Evolutionary conservation across 1,284 basidiomycete genomes (phyloP).

Genomic region (Ceratobasidium sp.): DNA sequence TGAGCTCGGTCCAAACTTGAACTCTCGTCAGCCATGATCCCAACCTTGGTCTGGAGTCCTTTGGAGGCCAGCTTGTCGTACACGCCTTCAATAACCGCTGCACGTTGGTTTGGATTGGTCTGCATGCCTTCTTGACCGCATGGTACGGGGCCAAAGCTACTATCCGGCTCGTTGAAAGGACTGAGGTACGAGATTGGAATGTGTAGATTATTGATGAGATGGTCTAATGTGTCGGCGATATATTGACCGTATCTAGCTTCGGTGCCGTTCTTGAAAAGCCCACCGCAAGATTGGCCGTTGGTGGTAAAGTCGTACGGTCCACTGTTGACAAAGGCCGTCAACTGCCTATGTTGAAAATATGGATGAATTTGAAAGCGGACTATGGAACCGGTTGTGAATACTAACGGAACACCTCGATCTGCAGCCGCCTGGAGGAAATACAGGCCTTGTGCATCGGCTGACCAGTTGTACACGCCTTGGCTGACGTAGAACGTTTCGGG

Average conservation of each 20-base stretch:
- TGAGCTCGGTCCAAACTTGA: conserved; percentile 42
- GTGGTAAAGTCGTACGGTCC: conserved; percentile 46
- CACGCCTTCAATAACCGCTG: conserved; percentile 45
- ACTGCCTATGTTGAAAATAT: conserved; percentile 5
- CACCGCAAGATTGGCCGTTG: conserved; percentile 45
- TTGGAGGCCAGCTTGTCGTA: conserved; percentile 43
- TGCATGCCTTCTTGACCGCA: conserved; percentile 49
- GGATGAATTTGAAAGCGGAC: neutral
- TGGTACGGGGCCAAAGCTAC: conserved; percentile 38
- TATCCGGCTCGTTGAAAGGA: conserved; percentile 47
- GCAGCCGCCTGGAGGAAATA: conserved; percentile 52
- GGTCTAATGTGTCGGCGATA: conserved; percentile 45
- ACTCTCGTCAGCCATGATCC: conserved; percentile 46
- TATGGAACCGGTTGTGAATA: conserved; percentile 26
- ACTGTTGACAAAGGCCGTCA: conserved; percentile 47
- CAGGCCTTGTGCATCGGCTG: conserved; percentile 52
- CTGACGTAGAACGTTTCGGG: conserved; percentile 54
- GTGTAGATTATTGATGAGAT: conserved; percentile 44
- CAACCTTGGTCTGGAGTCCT: conserved; percentile 41
- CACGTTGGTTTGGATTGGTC: conserved; percentile 46
- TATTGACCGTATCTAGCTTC: conserved; percentile 46
- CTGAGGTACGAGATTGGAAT: conserved; percentile 46
- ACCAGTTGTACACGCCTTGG: conserved; percentile 53
- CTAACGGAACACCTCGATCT: conserved; percentile 42
- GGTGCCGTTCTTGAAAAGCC: conserved; percentile 43